phyloP scores from a whole-genome alignment of 768 basidiomycete genomes.

The Pleurotus pulmonarius region DNA sequence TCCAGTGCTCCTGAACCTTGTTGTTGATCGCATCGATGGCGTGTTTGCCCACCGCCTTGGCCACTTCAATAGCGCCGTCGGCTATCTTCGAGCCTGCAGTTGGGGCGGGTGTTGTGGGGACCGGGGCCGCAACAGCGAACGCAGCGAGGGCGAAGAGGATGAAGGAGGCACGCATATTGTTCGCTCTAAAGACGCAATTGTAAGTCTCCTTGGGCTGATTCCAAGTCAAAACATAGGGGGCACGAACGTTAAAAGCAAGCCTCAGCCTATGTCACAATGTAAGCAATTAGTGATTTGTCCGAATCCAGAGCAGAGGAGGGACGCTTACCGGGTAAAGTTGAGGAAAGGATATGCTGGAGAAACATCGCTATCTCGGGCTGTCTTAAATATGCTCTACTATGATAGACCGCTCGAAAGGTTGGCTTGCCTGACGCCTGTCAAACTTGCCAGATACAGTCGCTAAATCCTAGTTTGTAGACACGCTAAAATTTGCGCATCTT shows the following conservation, averaged over 20 bases:
- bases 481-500: no score
- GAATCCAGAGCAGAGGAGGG: no score
- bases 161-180: background rate
- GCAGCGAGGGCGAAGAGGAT: background rate
- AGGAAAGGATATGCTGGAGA: no score
- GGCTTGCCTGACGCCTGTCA: no score
- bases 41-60: background rate
- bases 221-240: no score
- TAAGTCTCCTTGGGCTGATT: background rate
- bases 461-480: no score
- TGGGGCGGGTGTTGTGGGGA: background rate
- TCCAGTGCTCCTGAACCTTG: background rate
- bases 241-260: background rate
- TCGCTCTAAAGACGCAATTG: background rate
- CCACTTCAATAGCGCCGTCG: background rate
- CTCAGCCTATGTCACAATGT: background rate
- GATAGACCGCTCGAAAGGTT: no score
- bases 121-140: background rate
- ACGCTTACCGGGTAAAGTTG: no score
- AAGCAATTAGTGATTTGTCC: no score
- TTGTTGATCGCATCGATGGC: background rate
- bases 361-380: no score
- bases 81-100: background rate
- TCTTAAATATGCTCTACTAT: no score
- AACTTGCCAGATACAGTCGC: no score